These are phyloP conservation scores for Streptanthus diversifolius DNA, from an alignment of 345 rosid genomes.

Conservation along the genomic window DNA sequence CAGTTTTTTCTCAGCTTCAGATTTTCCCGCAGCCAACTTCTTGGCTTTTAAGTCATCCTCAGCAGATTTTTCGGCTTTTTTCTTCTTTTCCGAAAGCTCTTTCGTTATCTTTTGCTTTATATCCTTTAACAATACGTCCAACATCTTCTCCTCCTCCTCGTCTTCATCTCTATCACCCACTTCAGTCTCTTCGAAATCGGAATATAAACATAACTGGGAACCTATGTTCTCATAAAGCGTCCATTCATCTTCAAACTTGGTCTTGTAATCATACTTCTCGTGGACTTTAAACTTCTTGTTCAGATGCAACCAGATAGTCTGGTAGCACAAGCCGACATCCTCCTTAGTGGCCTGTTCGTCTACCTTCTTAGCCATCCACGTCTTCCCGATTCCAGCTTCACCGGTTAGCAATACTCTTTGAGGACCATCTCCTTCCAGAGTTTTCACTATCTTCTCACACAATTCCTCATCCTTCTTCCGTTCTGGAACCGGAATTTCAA, in stretches of 20 bases:
- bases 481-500: no score
- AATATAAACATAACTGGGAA: conserved; percentile 34
- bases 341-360: not conserved
- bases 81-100: not conserved
- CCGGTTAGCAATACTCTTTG: conserved; percentile 33
- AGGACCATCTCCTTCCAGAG: not conserved
- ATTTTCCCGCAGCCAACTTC: not conserved
- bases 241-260: not conserved
- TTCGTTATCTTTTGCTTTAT: not conserved
- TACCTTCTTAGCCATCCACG: conserved; percentile 41
- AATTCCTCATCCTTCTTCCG: not conserved
- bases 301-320: conserved; percentile 38
- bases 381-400: conserved; percentile 46
- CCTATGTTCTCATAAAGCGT: conserved; percentile 40
- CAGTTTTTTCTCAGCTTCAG: not conserved
- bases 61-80: not conserved
- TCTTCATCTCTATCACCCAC: conserved; percentile 30
- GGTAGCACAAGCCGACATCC: not conserved
- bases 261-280: no score
- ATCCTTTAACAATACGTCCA: not conserved
- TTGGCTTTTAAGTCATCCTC: not conserved
- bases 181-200: conserved; percentile 35
- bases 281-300: not conserved
- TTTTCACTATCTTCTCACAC: not conserved
- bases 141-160: not conserved